These are phyloP conservation scores for Parathielavia hyrcaniae DNA, from an alignment of 495 filamentous ascomycete species.

Conservation along the genomic window DNA sequence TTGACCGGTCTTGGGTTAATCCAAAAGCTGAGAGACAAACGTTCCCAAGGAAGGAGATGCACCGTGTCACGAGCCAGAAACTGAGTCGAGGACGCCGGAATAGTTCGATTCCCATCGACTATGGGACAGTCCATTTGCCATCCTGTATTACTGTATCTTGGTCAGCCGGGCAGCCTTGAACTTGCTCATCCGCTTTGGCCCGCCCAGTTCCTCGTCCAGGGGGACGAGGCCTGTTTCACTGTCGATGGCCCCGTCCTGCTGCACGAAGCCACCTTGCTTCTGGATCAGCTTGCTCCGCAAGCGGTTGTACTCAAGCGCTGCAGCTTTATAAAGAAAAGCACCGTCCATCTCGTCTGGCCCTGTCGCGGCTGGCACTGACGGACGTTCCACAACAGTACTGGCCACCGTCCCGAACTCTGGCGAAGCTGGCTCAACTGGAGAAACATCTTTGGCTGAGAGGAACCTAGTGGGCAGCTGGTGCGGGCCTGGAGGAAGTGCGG, in stretches of 20 bases:
- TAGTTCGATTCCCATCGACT: constrained; percentile 25
- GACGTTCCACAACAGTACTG: constrained; percentile 57
- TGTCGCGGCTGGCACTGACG: constrained; percentile 33
- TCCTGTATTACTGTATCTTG: constrained; percentile 26
- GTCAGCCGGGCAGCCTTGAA: constrained; percentile 81
- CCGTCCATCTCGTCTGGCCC: constrained; percentile 72
- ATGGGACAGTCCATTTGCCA: constrained; percentile 12
- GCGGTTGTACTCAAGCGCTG: constrained; percentile 71
- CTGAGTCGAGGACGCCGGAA: constrained; percentile 5
- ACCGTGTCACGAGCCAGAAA: constrained; percentile 7
- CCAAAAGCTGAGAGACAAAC: neutral
- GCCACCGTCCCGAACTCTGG: constrained; percentile 55
- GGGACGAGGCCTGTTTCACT: constrained; percentile 38
- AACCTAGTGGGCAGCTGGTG: constrained; percentile 30
- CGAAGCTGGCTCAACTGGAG: constrained; percentile 39
- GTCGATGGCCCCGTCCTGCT: constrained; percentile 49
- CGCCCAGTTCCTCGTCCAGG: constrained; percentile 61
- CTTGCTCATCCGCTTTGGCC: constrained; percentile 67
- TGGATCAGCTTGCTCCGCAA: constrained; percentile 74
- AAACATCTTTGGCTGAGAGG: constrained; percentile 1
- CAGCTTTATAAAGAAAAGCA: constrained; percentile 63
- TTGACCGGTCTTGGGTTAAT: neutral
- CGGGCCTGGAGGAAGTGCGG: constrained; percentile 29
- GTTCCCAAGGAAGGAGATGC: neutral
- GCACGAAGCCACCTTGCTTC: constrained; percentile 67